phyloP scores from a whole-genome alignment of 2,329 filamentous ascomycete genomes.

The Tolypocladium album region DNA sequence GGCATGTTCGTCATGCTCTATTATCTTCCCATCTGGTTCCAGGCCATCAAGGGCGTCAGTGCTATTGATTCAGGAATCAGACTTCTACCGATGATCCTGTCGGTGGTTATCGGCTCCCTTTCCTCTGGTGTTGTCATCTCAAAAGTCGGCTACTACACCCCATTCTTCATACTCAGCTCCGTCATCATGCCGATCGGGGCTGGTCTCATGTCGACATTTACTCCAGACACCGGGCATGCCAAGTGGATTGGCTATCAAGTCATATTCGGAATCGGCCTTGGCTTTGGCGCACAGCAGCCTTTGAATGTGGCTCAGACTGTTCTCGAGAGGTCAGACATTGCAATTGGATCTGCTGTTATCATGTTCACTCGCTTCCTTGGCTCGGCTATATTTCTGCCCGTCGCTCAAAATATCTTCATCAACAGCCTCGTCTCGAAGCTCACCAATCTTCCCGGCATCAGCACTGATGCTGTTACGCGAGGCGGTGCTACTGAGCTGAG shows the following conservation, averaged over 20 bases:
- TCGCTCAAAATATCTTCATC: neutral
- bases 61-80: neutral
- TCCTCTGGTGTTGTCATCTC: neutral
- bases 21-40: neutral
- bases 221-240: neutral
- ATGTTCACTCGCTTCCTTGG: neutral
- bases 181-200: neutral
- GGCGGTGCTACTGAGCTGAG: neutral
- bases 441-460: neutral
- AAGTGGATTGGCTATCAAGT: neutral
- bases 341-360: neutral
- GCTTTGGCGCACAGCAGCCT: neutral
- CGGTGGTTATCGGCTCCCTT: neutral
- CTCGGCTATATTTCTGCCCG: neutral
- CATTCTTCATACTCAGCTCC: neutral
- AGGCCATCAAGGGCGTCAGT: neutral
- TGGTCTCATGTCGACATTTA: neutral
- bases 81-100: neutral
- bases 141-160: neutral
- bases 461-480: neutral
- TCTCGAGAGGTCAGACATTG: neutral
- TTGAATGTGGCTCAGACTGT: neutral
- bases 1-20: neutral
- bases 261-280: neutral
- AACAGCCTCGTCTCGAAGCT: neutral